Base-by-base conservation (phyloP, 768 basidiomycete species). In the Naganishia friedmannii region DNA sequence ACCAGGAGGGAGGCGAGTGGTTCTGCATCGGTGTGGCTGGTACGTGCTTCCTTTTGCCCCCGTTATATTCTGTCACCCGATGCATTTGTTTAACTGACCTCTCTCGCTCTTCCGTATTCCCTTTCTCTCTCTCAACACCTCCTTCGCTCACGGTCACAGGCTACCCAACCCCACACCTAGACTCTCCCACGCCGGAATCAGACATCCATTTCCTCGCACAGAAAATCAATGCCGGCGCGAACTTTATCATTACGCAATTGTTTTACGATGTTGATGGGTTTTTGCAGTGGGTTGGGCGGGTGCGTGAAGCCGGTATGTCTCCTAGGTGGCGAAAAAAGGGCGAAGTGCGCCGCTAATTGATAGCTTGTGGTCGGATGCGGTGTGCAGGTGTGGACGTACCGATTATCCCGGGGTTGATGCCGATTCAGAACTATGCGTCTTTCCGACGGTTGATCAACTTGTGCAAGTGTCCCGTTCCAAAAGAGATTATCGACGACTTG, bases 21-120 rank as follows among this genome's bases (percentile, higher is more conserved):
- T 98, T 98, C 81, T 95, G 92, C 79, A 86, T 99, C 71, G 96
- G 94, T 58, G 95, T 98, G 56, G 95, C 94, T 76, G 92, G 92
- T 92, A 73, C 78, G 74, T 69, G 9, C 42, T 15, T 42, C 9
- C 15, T 17, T 42, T 17, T 8, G 9, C 42, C 15, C 42, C 9
- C 7, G 42, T 10, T 37, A 4, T 5, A 12, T 4, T 12, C 12
- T 37, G 34, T n/a, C n/a, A n/a, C 34, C 34, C 34, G 34, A 37
- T 37, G 34, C 12, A 4, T 4, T 37, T 37, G 34, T 37, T 12
- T 37, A 12, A 37, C 12, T 37, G 34, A 37, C 12, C 4, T 12
- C 34, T 37, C 12, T 37, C 42, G 9, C 15, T 42, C 42, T 13
- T 42, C 15, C 42, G 2, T 42, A 42, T 42, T 42, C 42, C 42